Conservation (phyloP, 305 asterid species). For the Rubia balearica region DNA sequence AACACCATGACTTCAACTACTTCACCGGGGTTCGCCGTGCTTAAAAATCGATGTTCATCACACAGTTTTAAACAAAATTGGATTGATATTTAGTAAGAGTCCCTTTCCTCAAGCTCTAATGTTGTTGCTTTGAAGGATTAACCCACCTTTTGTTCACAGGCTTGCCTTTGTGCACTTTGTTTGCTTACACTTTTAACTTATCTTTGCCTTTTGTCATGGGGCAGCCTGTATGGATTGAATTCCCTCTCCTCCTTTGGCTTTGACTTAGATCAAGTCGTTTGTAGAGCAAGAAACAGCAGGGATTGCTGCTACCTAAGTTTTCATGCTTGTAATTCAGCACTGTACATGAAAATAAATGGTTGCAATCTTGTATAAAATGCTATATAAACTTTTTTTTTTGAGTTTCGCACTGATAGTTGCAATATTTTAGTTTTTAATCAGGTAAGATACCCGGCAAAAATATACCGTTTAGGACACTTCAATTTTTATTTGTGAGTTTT, state of each 20-base stretch:
- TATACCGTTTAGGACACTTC: too few relatives aligned
- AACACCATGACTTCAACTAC: conserved; percentile 91
- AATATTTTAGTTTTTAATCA: background rate
- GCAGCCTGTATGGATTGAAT: background rate
- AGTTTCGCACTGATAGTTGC: background rate
- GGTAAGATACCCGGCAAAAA: too few relatives aligned
- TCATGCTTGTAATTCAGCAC: background rate
- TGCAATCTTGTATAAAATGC: background rate
- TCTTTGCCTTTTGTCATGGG: background rate
- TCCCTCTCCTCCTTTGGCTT: background rate
- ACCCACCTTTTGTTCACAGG: background rate
- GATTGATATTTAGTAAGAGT: background rate
- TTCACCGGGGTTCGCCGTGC: conserved; percentile 61
- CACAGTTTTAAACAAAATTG: conserved; percentile 2
- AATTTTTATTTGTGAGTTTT: too few relatives aligned
- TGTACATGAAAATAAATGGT: background rate
- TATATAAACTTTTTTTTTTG: too few relatives aligned
- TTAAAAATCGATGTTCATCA: conserved; percentile 11
- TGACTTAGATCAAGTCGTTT: background rate
- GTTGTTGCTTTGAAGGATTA: background rate
- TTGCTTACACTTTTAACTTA: background rate
- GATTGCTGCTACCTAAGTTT: background rate
- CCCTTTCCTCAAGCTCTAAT: too few relatives aligned
- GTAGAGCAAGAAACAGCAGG: background rate
- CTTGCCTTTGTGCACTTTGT: too few relatives aligned